Evolutionary conservation across 305 asterid species (phyloP), one percentile per base, ranked within the genome.

Genomic region (Ajuga reptans): DNA sequence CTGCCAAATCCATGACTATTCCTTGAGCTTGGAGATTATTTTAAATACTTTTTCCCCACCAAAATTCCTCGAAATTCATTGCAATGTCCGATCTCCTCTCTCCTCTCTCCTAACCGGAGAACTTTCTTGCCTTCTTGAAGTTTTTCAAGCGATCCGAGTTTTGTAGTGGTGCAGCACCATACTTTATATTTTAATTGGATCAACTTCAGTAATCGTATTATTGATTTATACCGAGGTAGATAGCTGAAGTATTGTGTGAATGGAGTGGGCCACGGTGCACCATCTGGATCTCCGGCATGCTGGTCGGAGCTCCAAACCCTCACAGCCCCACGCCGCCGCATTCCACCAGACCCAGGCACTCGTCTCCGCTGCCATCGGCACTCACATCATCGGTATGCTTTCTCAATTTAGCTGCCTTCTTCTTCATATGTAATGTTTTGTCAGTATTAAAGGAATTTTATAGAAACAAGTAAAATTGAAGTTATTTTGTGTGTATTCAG

Each of bases 261-360:
- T 93, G 96, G 97, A 93, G 89, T 93, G 99, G 99, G 78, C 97
- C 58, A 83, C 99, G 75, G 85, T 93, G 72, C 97, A 89, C 76
- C 99, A 93, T 84, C 74, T 91, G 87, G 99, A 93, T 89, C 95
- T 93, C 84, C 96, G 97, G 72, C 99, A 91, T 49, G 91, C 83
- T 6, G 95, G 94, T 57, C 96, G 97, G 90, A 91, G 91, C 78
- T 86, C 99, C 69, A 93, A 89, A 73, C 91, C 91, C 70, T 81
- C 84, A 17, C 99, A 93, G 80, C 99, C 99, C 59, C 99, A 93
- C 79, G 97, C 97, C 70, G 97, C 96, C 33, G 83, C 96, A 51
- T 93, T 93, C 72, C 99, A 93, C 76, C 96, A 92, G 37, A 85
- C 83, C 15, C 97, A 86, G 86, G 90, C 97, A n/a, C 81, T 93